phyloP scores from a whole-genome alignment of 164 flowering plant species.

The Vitis riparia region DNA sequence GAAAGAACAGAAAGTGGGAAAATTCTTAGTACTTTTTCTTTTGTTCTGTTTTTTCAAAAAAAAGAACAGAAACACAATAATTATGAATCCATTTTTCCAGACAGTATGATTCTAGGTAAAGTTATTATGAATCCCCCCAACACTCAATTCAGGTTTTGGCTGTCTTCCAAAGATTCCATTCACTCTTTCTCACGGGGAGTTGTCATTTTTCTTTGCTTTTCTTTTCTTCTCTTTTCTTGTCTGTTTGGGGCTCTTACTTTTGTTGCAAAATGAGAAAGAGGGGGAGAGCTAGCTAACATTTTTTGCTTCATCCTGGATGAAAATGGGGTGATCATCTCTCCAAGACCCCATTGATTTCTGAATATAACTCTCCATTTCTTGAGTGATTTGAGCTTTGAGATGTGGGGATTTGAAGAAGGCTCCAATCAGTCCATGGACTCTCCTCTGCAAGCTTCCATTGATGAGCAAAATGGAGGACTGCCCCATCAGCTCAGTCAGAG shows the following conservation, averaged over 20 bases:
- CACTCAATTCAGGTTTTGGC: slow-evolving; percentile 9
- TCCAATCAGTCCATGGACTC: slow-evolving; percentile 85
- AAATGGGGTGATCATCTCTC: slow-evolving; percentile 58
- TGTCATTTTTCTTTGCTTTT: too few relatives aligned
- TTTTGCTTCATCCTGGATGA: slow-evolving; percentile 83
- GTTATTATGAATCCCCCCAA: slow-evolving; percentile 24
- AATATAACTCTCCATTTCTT: slow-evolving; percentile 69
- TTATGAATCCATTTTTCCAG: slow-evolving; percentile 18
- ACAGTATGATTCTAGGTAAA: slow-evolving; percentile 30
- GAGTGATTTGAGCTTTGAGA: slow-evolving; percentile 77
- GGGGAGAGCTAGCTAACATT: slow-evolving; percentile 47
- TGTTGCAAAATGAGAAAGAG: slow-evolving; percentile 18
- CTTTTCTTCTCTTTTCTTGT: too few relatives aligned
- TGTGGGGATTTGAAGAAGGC: slow-evolving; percentile 76
- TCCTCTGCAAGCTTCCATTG: slow-evolving; percentile 78
- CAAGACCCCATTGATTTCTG: slow-evolving; percentile 60
- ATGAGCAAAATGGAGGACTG: slow-evolving; percentile 79
- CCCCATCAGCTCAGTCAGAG: slow-evolving; percentile 89
- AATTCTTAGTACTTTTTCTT: slow-evolving; percentile 9
- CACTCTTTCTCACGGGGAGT: too few relatives aligned
- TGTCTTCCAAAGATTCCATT: slow-evolving; percentile 7
- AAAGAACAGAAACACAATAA: slow-evolving; percentile 15
- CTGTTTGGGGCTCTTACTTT: too few relatives aligned
- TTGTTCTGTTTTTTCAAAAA: too few relatives aligned
- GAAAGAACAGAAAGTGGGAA: slow-evolving; percentile 21